These are phyloP conservation scores for Conringia planisiliqua DNA, from an alignment of 345 rosid species.

Conservation along the genomic window DNA sequence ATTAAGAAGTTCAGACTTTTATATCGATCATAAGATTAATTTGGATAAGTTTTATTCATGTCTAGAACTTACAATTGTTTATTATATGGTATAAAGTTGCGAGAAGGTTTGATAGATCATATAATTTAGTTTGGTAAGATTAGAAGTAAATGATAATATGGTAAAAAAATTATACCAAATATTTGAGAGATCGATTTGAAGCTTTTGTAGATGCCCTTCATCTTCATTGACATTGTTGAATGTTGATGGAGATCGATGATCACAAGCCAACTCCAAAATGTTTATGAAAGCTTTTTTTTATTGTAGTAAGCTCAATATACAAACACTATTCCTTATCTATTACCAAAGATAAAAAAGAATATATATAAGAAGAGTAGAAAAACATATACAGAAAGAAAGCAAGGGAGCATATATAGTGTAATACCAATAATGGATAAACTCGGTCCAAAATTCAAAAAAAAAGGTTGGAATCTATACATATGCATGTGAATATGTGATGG, in stretches of 20 bases:
- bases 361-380: neutral
- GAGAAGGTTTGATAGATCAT: neutral
- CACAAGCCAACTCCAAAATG: constrained; percentile 25
- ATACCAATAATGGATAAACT: too few relatives aligned
- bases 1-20: neutral
- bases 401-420: neutral
- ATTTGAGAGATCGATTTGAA: constrained; percentile 82
- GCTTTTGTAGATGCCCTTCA: constrained; percentile 84
- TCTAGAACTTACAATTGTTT: neutral
- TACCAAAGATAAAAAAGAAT: neutral
- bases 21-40: neutral
- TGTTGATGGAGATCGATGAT: neutral
- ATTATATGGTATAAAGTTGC: neutral
- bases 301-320: neutral
- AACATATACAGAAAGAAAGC: neutral
- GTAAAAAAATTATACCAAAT: constrained; percentile 47
- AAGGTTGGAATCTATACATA: too few relatives aligned
- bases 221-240: constrained; percentile 67
- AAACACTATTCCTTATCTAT: neutral
- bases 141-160: neutral
- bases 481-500: neutral
- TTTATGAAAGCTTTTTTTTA: neutral
- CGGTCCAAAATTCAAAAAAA: too few relatives aligned
- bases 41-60: neutral
- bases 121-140: neutral